Evolutionary conservation across 2,329 filamentous ascomycete species (phyloP), one percentile per base, ranked within the genome.

Genomic region (Aspergillus pseudoviridinutans): DNA sequence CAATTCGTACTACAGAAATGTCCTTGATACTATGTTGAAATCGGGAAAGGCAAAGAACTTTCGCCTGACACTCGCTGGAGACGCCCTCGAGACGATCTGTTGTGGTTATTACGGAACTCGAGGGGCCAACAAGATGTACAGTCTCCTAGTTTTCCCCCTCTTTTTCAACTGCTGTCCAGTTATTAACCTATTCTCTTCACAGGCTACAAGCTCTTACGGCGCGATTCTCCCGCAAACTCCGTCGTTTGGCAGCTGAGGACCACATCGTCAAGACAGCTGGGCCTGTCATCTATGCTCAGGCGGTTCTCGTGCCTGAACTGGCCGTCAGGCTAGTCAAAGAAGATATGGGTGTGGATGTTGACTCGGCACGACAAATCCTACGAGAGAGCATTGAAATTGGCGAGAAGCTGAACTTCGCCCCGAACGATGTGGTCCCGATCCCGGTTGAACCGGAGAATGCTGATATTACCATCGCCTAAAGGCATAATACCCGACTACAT

Each of bases 71-170:
- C 66, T 76, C 22, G 71, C 69, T 57, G 73, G 65, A n/a, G 71
- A 69, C 55, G 70, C 68, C 4, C 76, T 84, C 28, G 79, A 82
- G 51, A 81, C 79, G 55, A 79, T 88, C 29, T 86, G 83, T 3
- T 89, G 89, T 9, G 92, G 92, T 0, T 96, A 96, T 74, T 96
- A 96, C 73, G 92, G 92, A 1, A 83, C 87, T 2, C 83, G 87
- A 22, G 92, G 92, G 1, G 80, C 89, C 53, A 84, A 84, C 51
- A 75, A 83, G 53, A 90, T 96, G 82, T 89, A 85, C 49, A 87
- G 55, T 22, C 44, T 32, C 54, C 28, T 20, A 28, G 28, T 54
- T 55, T 51, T 1, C 20, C 29, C 59, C 55, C 22, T 52, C 47
- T 56, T 54, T 17, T 57, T 55, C 10, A 25, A 10, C 10, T 14